These are phyloP conservation scores for Chaetomium cochliodes DNA, from an alignment of 495 filamentous ascomycete genomes.

Conservation along the genomic window DNA sequence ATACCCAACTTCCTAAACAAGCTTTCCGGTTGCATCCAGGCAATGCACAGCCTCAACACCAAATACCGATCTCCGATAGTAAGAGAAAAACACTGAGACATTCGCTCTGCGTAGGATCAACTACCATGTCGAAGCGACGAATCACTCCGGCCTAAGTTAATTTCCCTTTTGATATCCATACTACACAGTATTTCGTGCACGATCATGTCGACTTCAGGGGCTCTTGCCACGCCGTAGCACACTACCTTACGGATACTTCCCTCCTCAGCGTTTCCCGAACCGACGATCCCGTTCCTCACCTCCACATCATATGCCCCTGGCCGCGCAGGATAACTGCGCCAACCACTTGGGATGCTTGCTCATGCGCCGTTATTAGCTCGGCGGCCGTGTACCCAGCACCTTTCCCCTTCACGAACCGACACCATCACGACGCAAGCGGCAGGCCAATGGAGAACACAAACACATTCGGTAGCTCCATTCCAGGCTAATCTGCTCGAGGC, in stretches of 20 bases:
- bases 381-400: no score
- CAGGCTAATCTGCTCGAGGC: no score
- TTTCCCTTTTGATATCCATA: no score
- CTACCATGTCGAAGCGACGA: background rate
- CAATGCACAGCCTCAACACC: slow-evolving; percentile 1
- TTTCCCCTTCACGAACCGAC: background rate
- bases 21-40: background rate
- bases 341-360: background rate
- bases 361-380: no score
- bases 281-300: background rate
- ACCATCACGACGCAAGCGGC: no score
- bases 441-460: no score
- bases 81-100: background rate
- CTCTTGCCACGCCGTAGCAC: no score
- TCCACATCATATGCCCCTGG: background rate
- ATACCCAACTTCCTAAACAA: background rate
- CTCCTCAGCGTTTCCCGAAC: background rate
- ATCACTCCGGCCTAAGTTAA: background rate
- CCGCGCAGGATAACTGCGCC: slow-evolving; percentile 1
- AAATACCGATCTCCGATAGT: background rate
- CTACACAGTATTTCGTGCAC: background rate
- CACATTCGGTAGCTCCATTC: no score
- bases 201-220: background rate
- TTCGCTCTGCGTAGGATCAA: background rate
- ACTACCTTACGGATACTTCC: background rate